These are phyloP conservation scores for Sordariomycetes sp. DNA, from an alignment of 2,329 filamentous ascomycete species.

Conservation along the genomic window DNA sequence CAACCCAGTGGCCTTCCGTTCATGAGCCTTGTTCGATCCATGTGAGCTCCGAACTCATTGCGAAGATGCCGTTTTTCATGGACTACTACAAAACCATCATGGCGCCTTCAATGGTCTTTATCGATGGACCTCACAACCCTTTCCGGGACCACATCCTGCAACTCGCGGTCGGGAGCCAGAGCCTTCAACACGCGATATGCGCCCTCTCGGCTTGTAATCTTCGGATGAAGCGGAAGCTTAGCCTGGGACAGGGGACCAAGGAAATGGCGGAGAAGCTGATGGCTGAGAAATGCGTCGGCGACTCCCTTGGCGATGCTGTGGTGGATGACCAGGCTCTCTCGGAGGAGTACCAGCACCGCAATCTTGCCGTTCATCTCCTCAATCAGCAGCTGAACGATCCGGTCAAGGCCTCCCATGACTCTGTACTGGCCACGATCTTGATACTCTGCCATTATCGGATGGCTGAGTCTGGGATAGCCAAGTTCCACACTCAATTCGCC, in stretches of 20 bases:
- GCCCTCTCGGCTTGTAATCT: constrained; percentile 83
- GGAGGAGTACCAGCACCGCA: constrained; percentile 75
- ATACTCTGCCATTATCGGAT: constrained; percentile 88
- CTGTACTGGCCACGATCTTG: constrained; percentile 76
- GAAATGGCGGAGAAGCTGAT: constrained; percentile 36
- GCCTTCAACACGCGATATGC: constrained; percentile 86
- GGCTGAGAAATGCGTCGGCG: constrained; percentile 33
- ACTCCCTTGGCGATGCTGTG: constrained; percentile 34
- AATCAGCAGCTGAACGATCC: constrained; percentile 77
- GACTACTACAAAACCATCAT: constrained; percentile 92
- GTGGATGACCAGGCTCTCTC: constrained; percentile 51
- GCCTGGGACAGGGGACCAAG: constrained; percentile 45
- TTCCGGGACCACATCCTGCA: constrained; percentile 75
- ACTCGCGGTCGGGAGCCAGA: constrained; percentile 66
- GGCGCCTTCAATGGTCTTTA: constrained; percentile 82
- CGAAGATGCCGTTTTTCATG: constrained; percentile 78
- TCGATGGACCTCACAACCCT: constrained; percentile 77
- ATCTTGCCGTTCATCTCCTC: constrained; percentile 67
- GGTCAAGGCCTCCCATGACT: constrained; percentile 67
- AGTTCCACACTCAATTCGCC: constrained; percentile 87
- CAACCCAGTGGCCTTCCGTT: constrained; percentile 35
- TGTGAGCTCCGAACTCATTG: constrained; percentile 53
- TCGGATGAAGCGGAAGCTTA: constrained; percentile 67
- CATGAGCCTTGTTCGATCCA: constrained; percentile 30
- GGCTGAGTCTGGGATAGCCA: constrained; percentile 84